Percentiles rank a stretch among this genome's conserved stretches.
phyloP scores from a whole-genome alignment of 805 yeast species.

The Ogataea ramenticola region DNA sequence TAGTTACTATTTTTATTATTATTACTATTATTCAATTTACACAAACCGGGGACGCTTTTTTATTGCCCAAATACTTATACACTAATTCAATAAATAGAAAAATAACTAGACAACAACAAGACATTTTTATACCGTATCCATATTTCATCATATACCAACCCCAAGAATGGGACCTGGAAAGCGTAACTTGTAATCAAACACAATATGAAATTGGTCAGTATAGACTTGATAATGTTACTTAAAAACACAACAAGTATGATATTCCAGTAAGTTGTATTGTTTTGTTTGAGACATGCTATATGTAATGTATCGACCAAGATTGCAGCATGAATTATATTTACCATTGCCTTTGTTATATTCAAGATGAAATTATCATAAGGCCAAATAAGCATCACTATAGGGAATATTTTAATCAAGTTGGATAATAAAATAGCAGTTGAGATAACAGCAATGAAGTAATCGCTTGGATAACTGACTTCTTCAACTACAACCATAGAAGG shows the following conservation, averaged over 20 bases:
- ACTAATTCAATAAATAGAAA: too few species aligned
- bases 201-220: slow-evolving; percentile 12
- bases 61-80: too few species aligned
- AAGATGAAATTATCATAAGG: slow-evolving; percentile 79
- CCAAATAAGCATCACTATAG: slow-evolving; percentile 93
- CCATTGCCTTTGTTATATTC: slow-evolving; percentile 25
- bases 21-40: too few species aligned
- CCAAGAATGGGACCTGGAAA: slow-evolving; percentile 12
- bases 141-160: slow-evolving; percentile 17
- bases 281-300: slow-evolving; percentile 20
- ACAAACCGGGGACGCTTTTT: too few species aligned
- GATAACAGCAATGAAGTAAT: slow-evolving; percentile 32
- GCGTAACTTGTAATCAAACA: not conserved
- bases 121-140: not conserved
- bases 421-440: slow-evolving; percentile 69
- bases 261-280: slow-evolving; percentile 22
- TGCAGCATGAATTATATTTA: slow-evolving; percentile 23
- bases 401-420: slow-evolving; percentile 74
- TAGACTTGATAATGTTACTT: slow-evolving; percentile 16
- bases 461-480: slow-evolving; percentile 28
- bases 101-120: not conserved
- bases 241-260: slow-evolving; percentile 17
- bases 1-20: too few species aligned
- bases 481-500: slow-evolving; percentile 3
- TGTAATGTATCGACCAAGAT: slow-evolving; percentile 26